A percentile compares a stretch with the other conserved stretches of the same genome.
Evolutionary conservation across 2,329 filamentous ascomycete species (phyloP).

Genomic region (Fulvia fulva): DNA sequence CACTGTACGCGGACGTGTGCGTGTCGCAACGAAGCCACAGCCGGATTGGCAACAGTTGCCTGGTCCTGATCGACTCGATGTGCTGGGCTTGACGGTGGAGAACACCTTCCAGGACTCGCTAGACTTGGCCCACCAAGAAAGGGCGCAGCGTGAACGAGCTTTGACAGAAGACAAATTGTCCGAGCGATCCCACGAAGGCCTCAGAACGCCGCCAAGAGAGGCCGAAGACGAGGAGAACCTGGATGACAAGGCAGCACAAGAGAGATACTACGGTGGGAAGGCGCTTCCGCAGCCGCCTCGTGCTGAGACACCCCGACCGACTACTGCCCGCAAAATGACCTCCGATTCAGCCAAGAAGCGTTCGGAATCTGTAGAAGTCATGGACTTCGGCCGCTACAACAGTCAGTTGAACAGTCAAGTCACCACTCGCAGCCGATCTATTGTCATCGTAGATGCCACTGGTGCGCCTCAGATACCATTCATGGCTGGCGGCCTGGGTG

Average conservation of each 20-base stretch:
- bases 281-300: slow-evolving; percentile 4
- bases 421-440: slow-evolving; percentile 81
- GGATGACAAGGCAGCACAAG: background rate
- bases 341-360: slow-evolving; percentile 1
- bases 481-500: slow-evolving; percentile 23
- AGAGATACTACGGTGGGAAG: background rate
- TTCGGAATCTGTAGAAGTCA: slow-evolving; percentile 15
- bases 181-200: background rate
- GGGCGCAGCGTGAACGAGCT: slow-evolving; percentile 3
- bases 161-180: slow-evolving; percentile 7
- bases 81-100: slow-evolving; percentile 57
- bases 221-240: background rate
- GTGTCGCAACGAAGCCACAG: slow-evolving; percentile 11
- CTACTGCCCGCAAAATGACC: slow-evolving; percentile 11
- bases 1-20: slow-evolving; percentile 1
- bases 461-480: slow-evolving; percentile 45
- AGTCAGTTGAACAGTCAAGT: slow-evolving; percentile 50
- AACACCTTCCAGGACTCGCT: slow-evolving; percentile 26
- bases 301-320: slow-evolving; percentile 12
- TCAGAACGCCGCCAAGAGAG: background rate
- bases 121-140: slow-evolving; percentile 4
- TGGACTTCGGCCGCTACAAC: slow-evolving; percentile 18
- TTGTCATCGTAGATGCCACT: slow-evolving; percentile 76
- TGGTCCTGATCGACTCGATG: slow-evolving; percentile 47
- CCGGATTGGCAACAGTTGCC: slow-evolving; percentile 28